phyloP scores from a whole-genome alignment of 441 rosid species.

The Jatropha podagrica region DNA sequence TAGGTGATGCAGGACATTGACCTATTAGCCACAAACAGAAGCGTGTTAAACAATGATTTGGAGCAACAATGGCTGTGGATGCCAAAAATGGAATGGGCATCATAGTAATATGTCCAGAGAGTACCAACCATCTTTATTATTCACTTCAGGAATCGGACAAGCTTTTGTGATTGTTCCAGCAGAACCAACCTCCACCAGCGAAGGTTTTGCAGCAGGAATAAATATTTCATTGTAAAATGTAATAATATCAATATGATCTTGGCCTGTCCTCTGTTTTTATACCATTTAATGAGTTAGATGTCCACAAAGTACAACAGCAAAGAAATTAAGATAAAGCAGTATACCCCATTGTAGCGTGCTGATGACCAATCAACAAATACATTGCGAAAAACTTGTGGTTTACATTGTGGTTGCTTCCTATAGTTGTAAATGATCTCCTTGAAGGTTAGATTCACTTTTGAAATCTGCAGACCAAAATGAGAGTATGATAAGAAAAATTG shows the following conservation, averaged over 20 bases:
- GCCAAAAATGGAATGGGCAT: not conserved
- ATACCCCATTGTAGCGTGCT: slow-evolving; percentile 63
- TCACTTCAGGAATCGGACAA: slow-evolving; percentile 49
- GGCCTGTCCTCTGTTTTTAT: slow-evolving; percentile 68
- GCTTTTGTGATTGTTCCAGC: slow-evolving; percentile 43
- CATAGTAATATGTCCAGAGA: not conserved
- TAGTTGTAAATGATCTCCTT: slow-evolving; percentile 85
- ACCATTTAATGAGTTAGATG: slow-evolving; percentile 31
- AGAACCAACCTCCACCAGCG: slow-evolving; percentile 80
- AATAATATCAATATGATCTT: slow-evolving; percentile 84
- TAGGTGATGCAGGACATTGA: slow-evolving; percentile 89
- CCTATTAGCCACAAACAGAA: slow-evolving; percentile 40
- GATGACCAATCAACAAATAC: slow-evolving; percentile 77
- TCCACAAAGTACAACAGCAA: slow-evolving; percentile 17
- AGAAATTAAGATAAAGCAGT: slow-evolving; percentile 19
- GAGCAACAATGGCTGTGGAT: slow-evolving; percentile 6
- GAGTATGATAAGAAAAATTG: slow-evolving; percentile 24
- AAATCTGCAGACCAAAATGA: slow-evolving; percentile 55
- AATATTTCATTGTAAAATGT: slow-evolving; percentile 91
- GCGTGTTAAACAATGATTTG: slow-evolving; percentile 25
- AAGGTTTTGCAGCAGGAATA: slow-evolving; percentile 74
- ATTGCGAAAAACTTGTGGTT: slow-evolving; percentile 84
- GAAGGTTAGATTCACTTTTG: slow-evolving; percentile 78
- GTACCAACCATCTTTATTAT: slow-evolving; percentile 54
- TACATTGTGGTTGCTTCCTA: slow-evolving; percentile 96